These are phyloP conservation scores for Termitomyces bulborhizus DNA, from an alignment of 768 basidiomycete genomes.

Conservation along the genomic window DNA sequence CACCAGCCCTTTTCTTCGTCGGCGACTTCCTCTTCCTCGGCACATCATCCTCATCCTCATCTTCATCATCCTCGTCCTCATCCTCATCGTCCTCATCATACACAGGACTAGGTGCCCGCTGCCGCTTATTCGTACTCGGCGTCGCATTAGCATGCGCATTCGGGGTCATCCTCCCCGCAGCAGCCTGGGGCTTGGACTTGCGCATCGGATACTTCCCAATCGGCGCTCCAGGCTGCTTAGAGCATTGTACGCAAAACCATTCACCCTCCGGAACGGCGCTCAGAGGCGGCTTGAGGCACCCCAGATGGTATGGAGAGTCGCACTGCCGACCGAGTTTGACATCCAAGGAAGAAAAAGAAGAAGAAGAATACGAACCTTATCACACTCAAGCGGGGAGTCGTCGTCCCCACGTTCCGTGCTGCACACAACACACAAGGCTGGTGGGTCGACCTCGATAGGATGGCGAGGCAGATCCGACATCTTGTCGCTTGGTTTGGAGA, in stretches of 20 bases:
- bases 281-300: slow-evolving; percentile 77
- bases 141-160: background rate
- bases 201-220: slow-evolving; percentile 32
- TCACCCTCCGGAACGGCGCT: slow-evolving; percentile 77
- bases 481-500: slow-evolving; percentile 70
- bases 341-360: background rate
- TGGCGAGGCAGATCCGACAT: slow-evolving; percentile 76
- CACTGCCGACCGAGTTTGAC: slow-evolving; percentile 43
- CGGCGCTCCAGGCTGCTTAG: slow-evolving; percentile 49
- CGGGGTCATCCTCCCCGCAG: slow-evolving; percentile 8
- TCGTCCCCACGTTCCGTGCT: slow-evolving; percentile 64
- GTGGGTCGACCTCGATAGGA: slow-evolving; percentile 65
- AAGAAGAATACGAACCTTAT: slow-evolving; percentile 53
- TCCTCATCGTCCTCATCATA: slow-evolving; percentile 18
- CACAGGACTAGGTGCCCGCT: slow-evolving; percentile 11
- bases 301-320: slow-evolving; percentile 81
- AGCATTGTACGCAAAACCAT: slow-evolving; percentile 86
- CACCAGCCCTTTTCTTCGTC: slow-evolving; percentile 28
- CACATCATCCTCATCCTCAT: slow-evolving; percentile 9
- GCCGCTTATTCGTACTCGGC: slow-evolving; percentile 15
- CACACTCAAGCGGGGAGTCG: slow-evolving; percentile 78
- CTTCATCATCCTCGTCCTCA: slow-evolving; percentile 7
- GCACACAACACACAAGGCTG: slow-evolving; percentile 69
- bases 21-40: slow-evolving; percentile 35
- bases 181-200: slow-evolving; percentile 10